These are phyloP conservation scores for Boletus speciosus DNA, from an alignment of 768 basidiomycete species.

Conservation along the genomic window DNA sequence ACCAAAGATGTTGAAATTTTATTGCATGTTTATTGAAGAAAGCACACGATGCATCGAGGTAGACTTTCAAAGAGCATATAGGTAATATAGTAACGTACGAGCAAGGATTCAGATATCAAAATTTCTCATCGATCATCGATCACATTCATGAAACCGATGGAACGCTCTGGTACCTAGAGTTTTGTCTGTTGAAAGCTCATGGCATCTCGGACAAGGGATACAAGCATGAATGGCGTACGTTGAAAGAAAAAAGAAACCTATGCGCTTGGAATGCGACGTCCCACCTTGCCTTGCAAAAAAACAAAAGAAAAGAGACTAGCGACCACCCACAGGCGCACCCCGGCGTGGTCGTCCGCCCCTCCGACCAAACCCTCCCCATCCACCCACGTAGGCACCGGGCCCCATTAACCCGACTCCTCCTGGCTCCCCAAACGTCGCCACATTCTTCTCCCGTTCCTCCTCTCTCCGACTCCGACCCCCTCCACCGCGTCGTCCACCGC, in stretches of 20 bases:
- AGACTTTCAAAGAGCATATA: neutral
- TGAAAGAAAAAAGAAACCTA: neutral
- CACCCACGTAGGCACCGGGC: conserved; percentile 74
- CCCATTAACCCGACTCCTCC: conserved; percentile 76
- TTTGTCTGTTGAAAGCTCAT: neutral
- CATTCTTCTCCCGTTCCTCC: conserved; percentile 80
- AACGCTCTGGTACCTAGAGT: neutral
- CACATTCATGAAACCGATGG: neutral
- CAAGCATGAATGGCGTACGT: conserved; percentile 15
- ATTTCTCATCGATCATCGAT: neutral
- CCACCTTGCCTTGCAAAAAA: neutral
- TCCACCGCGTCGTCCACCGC: conserved; percentile 42
- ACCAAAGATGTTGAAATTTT: too few species aligned
- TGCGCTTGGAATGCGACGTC: neutral
- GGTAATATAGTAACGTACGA: neutral
- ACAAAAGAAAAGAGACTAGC: conserved; percentile 12
- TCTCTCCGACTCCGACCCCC: conserved; percentile 69
- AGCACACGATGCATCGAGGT: too few species aligned
- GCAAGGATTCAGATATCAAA: neutral
- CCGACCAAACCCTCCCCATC: conserved; percentile 69
- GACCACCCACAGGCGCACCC: conserved; percentile 18
- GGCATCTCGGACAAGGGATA: conserved; percentile 2
- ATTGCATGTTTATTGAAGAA: too few species aligned
- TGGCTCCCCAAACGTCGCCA: conserved; percentile 85
- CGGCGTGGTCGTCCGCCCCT: conserved; percentile 44